Evolutionary conservation across 768 basidiomycete species (phyloP).

Genomic region (Boletellus emodensis): DNA sequence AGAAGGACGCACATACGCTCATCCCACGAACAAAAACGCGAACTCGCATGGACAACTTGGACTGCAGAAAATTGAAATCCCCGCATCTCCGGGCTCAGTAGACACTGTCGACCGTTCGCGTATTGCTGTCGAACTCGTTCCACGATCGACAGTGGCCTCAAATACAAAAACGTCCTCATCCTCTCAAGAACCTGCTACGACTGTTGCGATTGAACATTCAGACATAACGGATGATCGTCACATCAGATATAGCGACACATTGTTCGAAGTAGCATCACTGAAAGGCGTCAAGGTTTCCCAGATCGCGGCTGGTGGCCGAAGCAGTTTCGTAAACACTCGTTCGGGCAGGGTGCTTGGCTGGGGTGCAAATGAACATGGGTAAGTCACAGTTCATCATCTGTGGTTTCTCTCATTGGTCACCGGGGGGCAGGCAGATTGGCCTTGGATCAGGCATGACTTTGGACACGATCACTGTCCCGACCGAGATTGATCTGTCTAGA

Average conservation of each 20-base stretch:
- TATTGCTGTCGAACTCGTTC: conserved; percentile 51
- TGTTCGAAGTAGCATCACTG: conserved; percentile 78
- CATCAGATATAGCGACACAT: conserved; percentile 60
- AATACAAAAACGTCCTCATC: conserved; percentile 44
- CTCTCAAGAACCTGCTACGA: conserved; percentile 23
- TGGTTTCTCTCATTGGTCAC: background rate
- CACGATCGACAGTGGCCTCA: conserved; percentile 52
- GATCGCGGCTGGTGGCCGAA: conserved; percentile 66
- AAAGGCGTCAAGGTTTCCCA: conserved; percentile 59
- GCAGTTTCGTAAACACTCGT: conserved; percentile 67
- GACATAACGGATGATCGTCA: conserved; percentile 33
- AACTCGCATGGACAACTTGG: conserved; percentile 87
- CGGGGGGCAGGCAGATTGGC: conserved; percentile 65
- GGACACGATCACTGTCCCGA: conserved; percentile 73
- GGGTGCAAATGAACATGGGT: conserved; percentile 90
- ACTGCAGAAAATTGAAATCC: conserved; percentile 57
- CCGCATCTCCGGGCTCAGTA: conserved; percentile 24
- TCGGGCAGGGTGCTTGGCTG: conserved; percentile 78
- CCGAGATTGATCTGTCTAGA: conserved; percentile 75
- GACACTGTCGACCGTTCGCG: conserved; percentile 24
- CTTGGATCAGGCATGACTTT: conserved; percentile 60
- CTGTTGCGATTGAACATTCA: conserved; percentile 26
- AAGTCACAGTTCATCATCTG: conserved; percentile 13
- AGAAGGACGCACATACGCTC: conserved; percentile 69
- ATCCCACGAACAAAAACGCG: conserved; percentile 69